Percentiles rank a stretch among this genome's conserved stretches.
Conservation (phyloP, 768 basidiomycete species). For the Chiua virens region DNA sequence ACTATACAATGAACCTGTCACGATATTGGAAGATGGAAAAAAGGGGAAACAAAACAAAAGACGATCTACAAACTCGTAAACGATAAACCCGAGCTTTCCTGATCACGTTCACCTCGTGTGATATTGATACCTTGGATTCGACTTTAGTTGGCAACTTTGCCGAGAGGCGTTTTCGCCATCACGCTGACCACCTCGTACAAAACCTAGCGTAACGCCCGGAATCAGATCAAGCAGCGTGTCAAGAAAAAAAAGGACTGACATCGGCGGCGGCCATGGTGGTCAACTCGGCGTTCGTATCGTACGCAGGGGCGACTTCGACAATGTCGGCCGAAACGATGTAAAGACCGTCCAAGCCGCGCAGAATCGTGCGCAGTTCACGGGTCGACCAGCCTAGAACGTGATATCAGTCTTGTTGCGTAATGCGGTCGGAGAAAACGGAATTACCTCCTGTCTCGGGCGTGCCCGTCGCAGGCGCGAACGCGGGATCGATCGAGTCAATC, state of each 20-base stretch:
- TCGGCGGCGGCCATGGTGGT: conserved; percentile 66
- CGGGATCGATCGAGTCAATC: conserved; percentile 82
- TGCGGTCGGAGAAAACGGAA: too few relatives aligned
- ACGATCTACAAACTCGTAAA: background rate
- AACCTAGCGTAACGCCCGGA: conserved; percentile 40
- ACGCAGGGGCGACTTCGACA: conserved; percentile 83
- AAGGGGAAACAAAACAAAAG: background rate
- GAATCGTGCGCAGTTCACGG: conserved; percentile 73
- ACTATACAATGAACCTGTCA: too few relatives aligned
- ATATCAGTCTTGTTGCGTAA: too few relatives aligned
- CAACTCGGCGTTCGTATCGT: conserved; percentile 66
- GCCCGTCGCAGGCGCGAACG: conserved; percentile 81
- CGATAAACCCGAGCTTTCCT: background rate
- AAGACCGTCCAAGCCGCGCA: conserved; percentile 74
- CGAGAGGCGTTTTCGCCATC: conserved; percentile 78
- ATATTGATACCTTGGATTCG: too few relatives aligned
- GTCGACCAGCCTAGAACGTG: conserved; percentile 58
- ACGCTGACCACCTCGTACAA: conserved; percentile 74
- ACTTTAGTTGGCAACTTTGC: conserved; percentile 47
- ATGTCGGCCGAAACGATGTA: conserved; percentile 80
- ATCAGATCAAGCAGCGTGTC: background rate
- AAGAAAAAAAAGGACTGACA: conserved; percentile 31
- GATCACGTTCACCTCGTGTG: too few relatives aligned
- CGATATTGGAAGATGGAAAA: too few relatives aligned
- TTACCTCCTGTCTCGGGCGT: conserved; percentile 55